phyloP scores from a whole-genome alignment of 345 rosid species.

The Cardamine resedifolia region DNA sequence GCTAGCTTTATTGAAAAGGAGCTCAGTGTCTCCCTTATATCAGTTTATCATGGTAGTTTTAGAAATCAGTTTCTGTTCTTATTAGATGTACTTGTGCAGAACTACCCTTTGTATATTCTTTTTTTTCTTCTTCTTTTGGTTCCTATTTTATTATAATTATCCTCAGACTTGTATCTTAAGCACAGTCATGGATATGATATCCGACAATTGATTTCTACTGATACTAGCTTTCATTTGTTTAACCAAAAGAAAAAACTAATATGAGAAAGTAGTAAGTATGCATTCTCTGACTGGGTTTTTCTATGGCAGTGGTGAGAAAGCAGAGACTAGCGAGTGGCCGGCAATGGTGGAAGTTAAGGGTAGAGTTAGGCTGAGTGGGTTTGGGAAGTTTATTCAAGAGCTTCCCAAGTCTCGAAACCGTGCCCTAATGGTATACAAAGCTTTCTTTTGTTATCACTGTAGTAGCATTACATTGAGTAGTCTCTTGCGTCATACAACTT shows the following conservation, averaged over 20 bases:
- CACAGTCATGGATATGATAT: background rate
- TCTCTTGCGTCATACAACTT: conserved; percentile 9
- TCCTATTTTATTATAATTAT: background rate
- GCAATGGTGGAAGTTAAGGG: conserved; percentile 78
- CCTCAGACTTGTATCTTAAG: background rate
- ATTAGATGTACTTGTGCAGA: background rate
- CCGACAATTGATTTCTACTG: background rate
- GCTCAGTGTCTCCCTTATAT: background rate
- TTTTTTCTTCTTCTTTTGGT: background rate
- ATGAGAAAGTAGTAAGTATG: conserved; percentile 6
- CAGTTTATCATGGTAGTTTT: background rate
- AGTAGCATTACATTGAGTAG: conserved; percentile 27
- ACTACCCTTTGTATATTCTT: background rate
- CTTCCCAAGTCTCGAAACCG: conserved; percentile 94
- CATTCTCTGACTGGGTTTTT: conserved; percentile 24
- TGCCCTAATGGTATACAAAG: conserved; percentile 84
- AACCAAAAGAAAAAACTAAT: background rate
- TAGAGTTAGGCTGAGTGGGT: conserved; percentile 87
- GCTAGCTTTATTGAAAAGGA: conserved; percentile 8
- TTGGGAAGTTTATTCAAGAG: conserved; percentile 90
- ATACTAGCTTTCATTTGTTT: background rate
- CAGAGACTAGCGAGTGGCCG: conserved; percentile 64
- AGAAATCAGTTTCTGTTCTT: background rate
- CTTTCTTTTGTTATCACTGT: conserved; percentile 43
- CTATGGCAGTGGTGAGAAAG: conserved; percentile 78